Evolutionary conservation across 108 stramenopile species (phyloP).

Genomic region (Conticribra guillardii): DNA sequence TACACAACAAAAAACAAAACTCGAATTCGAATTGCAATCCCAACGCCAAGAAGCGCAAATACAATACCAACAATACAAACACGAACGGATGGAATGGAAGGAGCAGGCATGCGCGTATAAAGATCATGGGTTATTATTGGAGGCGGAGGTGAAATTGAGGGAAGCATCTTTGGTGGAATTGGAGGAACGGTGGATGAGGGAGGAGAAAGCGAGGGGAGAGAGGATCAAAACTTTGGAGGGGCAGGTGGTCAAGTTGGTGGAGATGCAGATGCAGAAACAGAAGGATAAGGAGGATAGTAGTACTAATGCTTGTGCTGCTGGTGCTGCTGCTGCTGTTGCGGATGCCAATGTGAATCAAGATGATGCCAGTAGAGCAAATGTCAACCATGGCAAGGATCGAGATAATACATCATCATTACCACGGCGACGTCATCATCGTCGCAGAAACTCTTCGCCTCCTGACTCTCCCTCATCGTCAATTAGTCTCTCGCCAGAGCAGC

Average conservation of each 20-base stretch:
- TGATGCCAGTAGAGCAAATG: neutral
- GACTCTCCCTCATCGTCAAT: neutral
- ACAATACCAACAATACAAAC: conserved; percentile 29
- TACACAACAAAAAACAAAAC: conserved; percentile 18
- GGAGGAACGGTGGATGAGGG: neutral
- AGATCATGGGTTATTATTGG: neutral
- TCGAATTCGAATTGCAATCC: conserved; percentile 15
- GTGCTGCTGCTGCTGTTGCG: neutral
- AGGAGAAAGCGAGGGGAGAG: neutral
- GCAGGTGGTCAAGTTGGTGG: neutral
- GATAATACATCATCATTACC: neutral
- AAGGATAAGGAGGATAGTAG: too few species aligned
- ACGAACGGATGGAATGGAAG: conserved; percentile 27
- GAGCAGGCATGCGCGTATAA: conserved; percentile 2
- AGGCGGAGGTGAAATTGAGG: neutral
- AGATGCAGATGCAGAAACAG: neutral
- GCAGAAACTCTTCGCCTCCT: neutral
- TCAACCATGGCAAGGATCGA: neutral
- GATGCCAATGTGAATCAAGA: neutral
- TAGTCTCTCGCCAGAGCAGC: neutral
- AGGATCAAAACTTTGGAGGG: neutral
- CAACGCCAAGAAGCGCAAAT: conserved; percentile 23
- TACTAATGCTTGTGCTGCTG: too few species aligned
- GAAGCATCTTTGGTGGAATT: neutral
- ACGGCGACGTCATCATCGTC: neutral